Evolutionary conservation across 176 grass and related monocot genomes (phyloP), one percentile per base, ranked within the genome.

Genomic region (Phoenix roebelenii): DNA sequence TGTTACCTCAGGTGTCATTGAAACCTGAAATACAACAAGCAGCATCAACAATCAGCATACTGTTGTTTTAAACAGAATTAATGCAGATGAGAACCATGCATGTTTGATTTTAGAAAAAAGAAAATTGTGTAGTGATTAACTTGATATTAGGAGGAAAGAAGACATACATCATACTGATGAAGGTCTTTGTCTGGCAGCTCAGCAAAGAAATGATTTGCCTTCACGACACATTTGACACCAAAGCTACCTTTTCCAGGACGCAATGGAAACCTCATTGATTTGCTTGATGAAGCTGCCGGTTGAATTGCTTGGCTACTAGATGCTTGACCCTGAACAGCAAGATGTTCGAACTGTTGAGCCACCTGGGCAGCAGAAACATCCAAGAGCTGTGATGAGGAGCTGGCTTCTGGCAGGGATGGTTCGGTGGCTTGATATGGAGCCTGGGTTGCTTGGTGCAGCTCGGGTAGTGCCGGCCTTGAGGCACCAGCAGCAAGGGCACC

Each of bases 161-260:
- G 66, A 29, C 80, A 81, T 88, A 94, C 89, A 63, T 94, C 84
- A 5, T 94, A 94, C 71, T 94, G 89, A 49, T 94, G 89, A 79
- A 94, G 89, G 60, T 94, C 89, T 73, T 94, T 94, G 74, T 94
- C 84, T 64, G 89, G 89, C 32, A 88, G 79, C 68, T 82, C 89
- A 16, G 89, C 89, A 68, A 88, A 94, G 75, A 94, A 94, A 94
- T 94, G 89, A 18, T 94, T 94, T 14, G 89, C 89, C 81, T 94
- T 94, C 51, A 94, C 89, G 5, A 88, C 75, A 73, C 89, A 94
- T 67, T 75, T 83, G 20, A 88, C 89, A 26, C 89, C 89, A 57
- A 55, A 70, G 23, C 82, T 94, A 61, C 89, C 89, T 62, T 94
- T 94, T 60, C 84, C 89, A 50, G 89, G 89, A 51, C 89, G 89